Base-by-base conservation (phyloP, 2,329 filamentous ascomycete genomes). In the Stachybotrys elegans region DNA sequence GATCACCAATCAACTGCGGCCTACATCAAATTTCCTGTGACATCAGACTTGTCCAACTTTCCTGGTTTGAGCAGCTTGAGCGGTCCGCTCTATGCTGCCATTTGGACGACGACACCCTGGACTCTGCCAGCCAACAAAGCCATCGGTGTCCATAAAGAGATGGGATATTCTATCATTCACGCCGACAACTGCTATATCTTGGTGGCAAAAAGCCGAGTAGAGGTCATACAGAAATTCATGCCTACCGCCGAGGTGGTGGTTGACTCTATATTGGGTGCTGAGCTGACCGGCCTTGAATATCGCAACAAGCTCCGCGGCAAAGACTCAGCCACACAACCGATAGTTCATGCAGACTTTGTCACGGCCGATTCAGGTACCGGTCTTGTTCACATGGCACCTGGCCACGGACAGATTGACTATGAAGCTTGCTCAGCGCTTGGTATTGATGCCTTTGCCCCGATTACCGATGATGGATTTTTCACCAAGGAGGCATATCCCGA, bases 101-200 rank as follows among this genome's bases (percentile, higher is more conserved):
- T 97, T 42, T 98, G 93, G 93, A 98, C 93, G 2, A 98, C 93
- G 0, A 98, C 93, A 1, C 93, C 93, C 0, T 98, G 93, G 93
- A 98, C 93, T 0, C 71, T 98, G 5, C 92, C 93, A 1, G 91
- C 92, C 2, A 98, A 98, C 61, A 82, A 81, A 59, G 91, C 88
- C 1, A 90, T 98, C 60, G 91, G 89, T 3, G 76, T 97, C 27
- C 82, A 89, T 55, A 70, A 78, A 6, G 81, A 87, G 31, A 67
- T 97, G 48, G 71, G 81, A 35, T 98, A 97, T 61, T 73, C 74
- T 4, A 65, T 95, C 17, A 69, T 94, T 29, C 69, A 74, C 43
- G 70, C 77, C 2, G 70, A 71, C 1, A 61, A 61, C 0, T 72
- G 82, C 51, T 80, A 81, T 16, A 70, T 92, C 3, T 64, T 97